Conservation (phyloP, 805 yeast genomes). For the Debaryomyces tyrocola region DNA sequence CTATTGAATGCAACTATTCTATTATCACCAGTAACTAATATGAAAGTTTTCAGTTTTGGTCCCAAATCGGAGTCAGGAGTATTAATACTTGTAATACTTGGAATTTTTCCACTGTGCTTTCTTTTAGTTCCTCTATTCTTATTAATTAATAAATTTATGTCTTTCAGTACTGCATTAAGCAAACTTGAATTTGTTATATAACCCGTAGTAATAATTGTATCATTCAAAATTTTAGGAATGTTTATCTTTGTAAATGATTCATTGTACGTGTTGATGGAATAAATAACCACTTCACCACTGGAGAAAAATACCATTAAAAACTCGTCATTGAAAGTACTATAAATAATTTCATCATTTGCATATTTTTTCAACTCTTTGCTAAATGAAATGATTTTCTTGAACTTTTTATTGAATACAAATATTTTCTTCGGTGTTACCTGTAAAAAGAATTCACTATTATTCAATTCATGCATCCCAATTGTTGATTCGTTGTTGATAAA, state of each 20-base stretch:
- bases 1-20: constrained; percentile 64
- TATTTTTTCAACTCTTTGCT: constrained; percentile 32
- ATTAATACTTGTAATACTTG: constrained; percentile 5
- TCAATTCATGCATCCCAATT: constrained; percentile 62
- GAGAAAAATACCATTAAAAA: constrained; percentile 62
- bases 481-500: constrained; percentile 66
- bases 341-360: constrained; percentile 56
- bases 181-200: constrained; percentile 52
- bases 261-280: constrained; percentile 39
- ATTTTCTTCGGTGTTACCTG: constrained; percentile 74
- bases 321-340: constrained; percentile 63
- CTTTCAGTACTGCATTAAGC: constrained; percentile 30
- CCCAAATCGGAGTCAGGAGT: constrained; percentile 10
- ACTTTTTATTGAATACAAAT: constrained; percentile 57
- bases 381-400: constrained; percentile 52
- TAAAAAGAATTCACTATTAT: constrained; percentile 56
- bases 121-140: constrained; percentile 30
- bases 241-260: constrained; percentile 33
- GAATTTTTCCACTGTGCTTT: constrained; percentile 15
- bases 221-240: constrained; percentile 40
- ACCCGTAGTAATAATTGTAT: constrained; percentile 67
- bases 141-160: constrained; percentile 23
- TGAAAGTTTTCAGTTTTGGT: constrained; percentile 46
- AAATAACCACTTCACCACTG: constrained; percentile 69
- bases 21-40: constrained; percentile 76